Evolutionary conservation across 2,329 filamentous ascomycete species (phyloP), one percentile per base, ranked within the genome.

Genomic region (Fusarium armeniacum): DNA sequence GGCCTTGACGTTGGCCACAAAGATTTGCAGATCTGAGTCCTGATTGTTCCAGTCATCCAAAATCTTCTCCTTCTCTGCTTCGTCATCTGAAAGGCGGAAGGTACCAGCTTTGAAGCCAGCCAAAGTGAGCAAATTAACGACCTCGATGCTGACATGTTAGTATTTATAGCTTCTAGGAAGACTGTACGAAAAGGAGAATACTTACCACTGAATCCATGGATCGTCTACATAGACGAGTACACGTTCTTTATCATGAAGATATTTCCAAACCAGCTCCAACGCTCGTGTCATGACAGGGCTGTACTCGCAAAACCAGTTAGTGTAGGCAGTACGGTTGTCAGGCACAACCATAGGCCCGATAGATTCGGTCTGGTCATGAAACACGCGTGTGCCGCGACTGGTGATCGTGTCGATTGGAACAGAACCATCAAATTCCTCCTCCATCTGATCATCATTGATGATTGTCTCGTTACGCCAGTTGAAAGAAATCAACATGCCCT

Each of bases 161-260:
- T 24, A 2, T 20, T 5, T 1, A 7, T 9, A 22, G 24, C 9
- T 3, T 26, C 32, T 6, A 33, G 15, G 12, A 4, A 15, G 20
- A 26, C 8, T 12, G 20, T 1, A 10, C 5, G 20, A 10, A 43
- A 11, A 8, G 2, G n/a, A 13, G 15, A 13, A 6, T 12, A 26
- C 53, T 40, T 50, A 26, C 53, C 32, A 38, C 11, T 56, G 53
- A 15, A 50, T 50, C 43, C 43, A 56, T 0, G 24, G 11, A 47
- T 38, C 44, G 20, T 56, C 26, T 3, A 40, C 53, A 35, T 40
- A 56, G 3, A 33, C 16, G 2, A 56, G 2, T 16, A 50, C 18
- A 0, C 11, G 33, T 1, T 54, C 32, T 5, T 20, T 8, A 1
- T 4, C 26, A 2, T 53, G 6, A 2, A 33, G 12, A 6, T 13